Evolutionary conservation across 331 rosid species (phyloP).

Genomic region (Pyracantha coccinea): DNA sequence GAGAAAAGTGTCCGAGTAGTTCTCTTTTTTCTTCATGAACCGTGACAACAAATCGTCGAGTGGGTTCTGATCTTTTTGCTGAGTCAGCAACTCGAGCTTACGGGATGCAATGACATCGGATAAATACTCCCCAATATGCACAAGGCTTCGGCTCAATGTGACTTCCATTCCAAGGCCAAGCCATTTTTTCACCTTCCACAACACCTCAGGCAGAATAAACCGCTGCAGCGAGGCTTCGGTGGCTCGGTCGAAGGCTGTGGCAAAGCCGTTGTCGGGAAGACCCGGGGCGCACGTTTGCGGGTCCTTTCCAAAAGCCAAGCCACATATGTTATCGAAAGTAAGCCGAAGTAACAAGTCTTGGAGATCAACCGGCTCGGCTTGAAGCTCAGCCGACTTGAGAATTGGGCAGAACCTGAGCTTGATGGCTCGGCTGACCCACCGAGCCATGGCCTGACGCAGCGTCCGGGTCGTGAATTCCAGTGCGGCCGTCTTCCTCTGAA

Average conservation of each 20-base stretch:
- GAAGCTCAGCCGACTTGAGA: constrained; percentile 38
- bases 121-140: constrained; percentile 51
- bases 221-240: constrained; percentile 80
- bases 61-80: constrained; percentile 42
- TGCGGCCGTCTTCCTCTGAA: constrained; percentile 84
- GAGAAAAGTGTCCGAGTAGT: constrained; percentile 53
- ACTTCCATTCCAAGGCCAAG: constrained; percentile 84
- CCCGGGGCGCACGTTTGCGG: constrained; percentile 54
- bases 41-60: constrained; percentile 77
- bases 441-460: constrained; percentile 85
- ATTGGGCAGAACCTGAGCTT: constrained; percentile 60
- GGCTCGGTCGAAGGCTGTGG: constrained; percentile 74
- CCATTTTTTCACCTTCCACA: constrained; percentile 79
- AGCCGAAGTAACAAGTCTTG: constrained; percentile 80
- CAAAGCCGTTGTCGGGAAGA: constrained; percentile 47
- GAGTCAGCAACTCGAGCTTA: constrained; percentile 61
- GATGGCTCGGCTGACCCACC: constrained; percentile 87
- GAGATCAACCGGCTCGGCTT: constrained; percentile 43
- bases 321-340: constrained; percentile 84
- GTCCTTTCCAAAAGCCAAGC: constrained; percentile 75
- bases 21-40: constrained; percentile 79
- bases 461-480: constrained; percentile 85
- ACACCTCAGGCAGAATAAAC: constrained; percentile 59
- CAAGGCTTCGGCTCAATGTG: constrained; percentile 67
- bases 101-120: constrained; percentile 65